Evolutionary conservation across 2,329 filamentous ascomycete genomes (phyloP).

Genomic region (Bipolaris victoriae): DNA sequence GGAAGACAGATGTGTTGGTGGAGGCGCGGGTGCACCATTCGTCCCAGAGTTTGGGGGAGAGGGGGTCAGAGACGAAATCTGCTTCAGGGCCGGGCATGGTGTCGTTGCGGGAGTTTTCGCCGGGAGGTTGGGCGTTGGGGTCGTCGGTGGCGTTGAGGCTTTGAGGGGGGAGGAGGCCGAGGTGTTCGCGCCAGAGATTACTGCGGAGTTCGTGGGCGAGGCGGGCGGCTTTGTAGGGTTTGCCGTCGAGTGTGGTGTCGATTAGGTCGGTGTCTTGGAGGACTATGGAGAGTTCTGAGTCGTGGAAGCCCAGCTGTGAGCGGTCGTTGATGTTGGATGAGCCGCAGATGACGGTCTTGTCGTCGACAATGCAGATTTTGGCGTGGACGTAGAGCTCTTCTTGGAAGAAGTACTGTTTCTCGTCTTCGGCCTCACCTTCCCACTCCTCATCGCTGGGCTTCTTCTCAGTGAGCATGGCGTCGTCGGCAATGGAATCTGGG

Average conservation of each 20-base stretch:
- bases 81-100: slow-evolving; percentile 73
- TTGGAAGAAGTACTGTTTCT: slow-evolving; percentile 88
- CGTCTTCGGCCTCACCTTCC: slow-evolving; percentile 74
- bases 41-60: slow-evolving; percentile 63
- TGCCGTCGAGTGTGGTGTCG: slow-evolving; percentile 76
- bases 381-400: slow-evolving; percentile 96
- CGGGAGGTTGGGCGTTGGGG: slow-evolving; percentile 78
- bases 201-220: slow-evolving; percentile 82
- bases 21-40: slow-evolving; percentile 73
- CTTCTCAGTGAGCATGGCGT: slow-evolving; percentile 76
- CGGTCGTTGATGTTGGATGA: slow-evolving; percentile 93
- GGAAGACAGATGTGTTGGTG: slow-evolving; percentile 74
- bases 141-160: slow-evolving; percentile 68
- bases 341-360: slow-evolving; percentile 82
- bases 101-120: slow-evolving; percentile 70
- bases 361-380: slow-evolving; percentile 89
- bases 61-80: slow-evolving; percentile 66
- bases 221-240: slow-evolving; percentile 76
- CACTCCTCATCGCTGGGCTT: slow-evolving; percentile 73
- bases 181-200: slow-evolving; percentile 87
- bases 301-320: slow-evolving; percentile 83
- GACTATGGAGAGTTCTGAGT: slow-evolving; percentile 88
- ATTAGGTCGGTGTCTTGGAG: slow-evolving; percentile 81
- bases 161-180: slow-evolving; percentile 81
- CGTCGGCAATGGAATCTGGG: slow-evolving; percentile 73